Evolutionary conservation across 495 filamentous ascomycete genomes (phyloP), one percentile per base, ranked within the genome.

Genomic region (Daldinia bambusicola): DNA sequence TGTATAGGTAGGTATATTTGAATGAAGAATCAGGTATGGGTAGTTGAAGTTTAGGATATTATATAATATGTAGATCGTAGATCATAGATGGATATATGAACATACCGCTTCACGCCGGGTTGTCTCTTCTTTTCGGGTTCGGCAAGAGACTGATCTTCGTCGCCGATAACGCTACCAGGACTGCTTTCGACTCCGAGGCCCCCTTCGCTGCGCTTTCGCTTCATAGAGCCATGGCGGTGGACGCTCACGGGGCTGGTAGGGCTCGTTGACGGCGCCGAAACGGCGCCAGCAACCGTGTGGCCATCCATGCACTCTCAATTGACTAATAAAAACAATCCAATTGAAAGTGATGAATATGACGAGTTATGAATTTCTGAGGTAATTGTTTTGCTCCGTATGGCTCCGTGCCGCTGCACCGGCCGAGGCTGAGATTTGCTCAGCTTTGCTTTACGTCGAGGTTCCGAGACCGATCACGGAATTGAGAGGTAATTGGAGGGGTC

Each of bases 41-140:
- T 22, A 48, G 16, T 48, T 48, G 18, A 13, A 18, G 43, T 13
- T 26, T 26, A 26, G 26, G 26, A 26, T 52, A 43, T 31, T 43
- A 55, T 41, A 55, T 48, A 30, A 40, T 57, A 53, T 8, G 20
- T 56, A 34, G 14, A 57, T 62, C n/a, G 40, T 26, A 26, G 26
- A 26, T 26, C 1, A 3, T 26, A 26, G 26, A 26, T 26, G 3
- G 22, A 32, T 63, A n/a, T 45, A 36, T 61, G 53, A 10, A 69
- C 70, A 26, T 73, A 73, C 70, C 93, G 88, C 80, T 96, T 97
- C 51, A 93, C 90, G 10, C 89, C 88, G 12, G 91, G 91, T 31
- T 89, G 88, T 66, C 89, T 84, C 76, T 87, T 88, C 80, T 86
- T 87, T 72, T 91, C 87, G 66, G 85, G 85, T 20, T 85, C 84